Evolutionary conservation across 2,329 filamentous ascomycete genomes (phyloP), one percentile per base, ranked within the genome.

Genomic region (Escovopsis weberi): DNA sequence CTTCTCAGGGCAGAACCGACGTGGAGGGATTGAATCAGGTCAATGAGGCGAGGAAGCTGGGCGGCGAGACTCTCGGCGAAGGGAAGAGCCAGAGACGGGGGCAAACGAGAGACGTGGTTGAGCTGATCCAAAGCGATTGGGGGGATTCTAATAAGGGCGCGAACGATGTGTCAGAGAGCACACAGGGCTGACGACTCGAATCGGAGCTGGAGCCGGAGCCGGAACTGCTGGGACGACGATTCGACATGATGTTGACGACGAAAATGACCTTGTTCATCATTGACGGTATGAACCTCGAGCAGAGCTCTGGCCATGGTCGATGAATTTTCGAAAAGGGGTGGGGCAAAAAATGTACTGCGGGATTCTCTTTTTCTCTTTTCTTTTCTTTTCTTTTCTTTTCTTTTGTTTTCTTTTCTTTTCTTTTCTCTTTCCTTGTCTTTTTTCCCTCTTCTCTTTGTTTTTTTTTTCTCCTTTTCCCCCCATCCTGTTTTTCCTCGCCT

Each of bases 301-400:
- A 33, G 41, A 37, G 19, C 35, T 30, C 10, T 38, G 37, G 38
- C 41, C 34, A 36, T 39, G 42, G 44, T 44, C 45, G 44, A 33
- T 37, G 42, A 42, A 39, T 35, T 39, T 23, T 37, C 23, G 28
- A 41, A 41, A 28, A 18, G 32, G 28, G 26, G 26, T 23, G 28
- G 40, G 28, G 30, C 23, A 39, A 26, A 40, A 41, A 39, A 54
- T 55, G 28, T 32, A 9, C 11, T 40, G 54, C 52, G 45, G 50
- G 45, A 50, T 43, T 48, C 48, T 56, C 39, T 54, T 52, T 46
- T 52, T 46, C 38, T 43, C 34, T 45, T 49, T 47, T 37, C 45
- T 42, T 46, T 42, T 46, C 46, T 39, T 45, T 47, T 39, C 44
- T 33, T 41, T 33, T 36, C n/a, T 39, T 18, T 38, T 19, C 26